Evolutionary conservation across 192 early-diverging fungal species (phyloP), one percentile per base, ranked within the genome.

Genomic region (Radiomyces spectabilis): DNA sequence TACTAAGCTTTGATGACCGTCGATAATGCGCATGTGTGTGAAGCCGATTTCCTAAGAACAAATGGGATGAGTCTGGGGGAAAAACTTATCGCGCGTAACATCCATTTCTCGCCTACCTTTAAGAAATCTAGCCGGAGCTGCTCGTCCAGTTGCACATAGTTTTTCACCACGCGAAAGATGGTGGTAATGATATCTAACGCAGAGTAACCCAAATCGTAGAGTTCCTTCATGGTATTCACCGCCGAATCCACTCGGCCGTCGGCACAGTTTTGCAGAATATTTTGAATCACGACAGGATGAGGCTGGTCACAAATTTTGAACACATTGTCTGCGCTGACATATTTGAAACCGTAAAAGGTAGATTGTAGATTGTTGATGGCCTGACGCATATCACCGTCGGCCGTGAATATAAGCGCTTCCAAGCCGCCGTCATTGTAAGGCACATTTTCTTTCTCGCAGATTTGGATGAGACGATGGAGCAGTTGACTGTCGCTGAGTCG

Each of bases 371-470:
- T 96, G 62, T 97, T 99, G 59, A 99, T 80, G 2, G 92, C 96
- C 71, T 97, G 96, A 19, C 96, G 85, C 94, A 99, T 96, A 59
- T 99, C 96, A 21, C 96, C 96, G 54, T 99, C 96, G 12, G 92
- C 84, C 29, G 91, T 91, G 63, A 97, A 99, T 21, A 95, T 89
- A 25, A 99, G 72, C 4, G 96, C 94, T 48, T 95, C 89, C 5
- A 97, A 65, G 18, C 94, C 96, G 55, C 89, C 91, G 1, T 87
- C 84, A 29, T 73, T 91, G 66, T 86, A 89, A 53, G 89, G 72
- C 18, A 98, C 87, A 21, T 85, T 81, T 62, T 99, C 96, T 7
- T 57, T 53, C 16, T 85, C 68, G 59, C 93, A 93, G 52, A 99
- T 83, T 59, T 94, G 87, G 4, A 79, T 66, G 42, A 99, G 62